phyloP scores from a whole-genome alignment of 192 early-diverging fungal genomes.

The Umbelopsis ramanniana region DNA sequence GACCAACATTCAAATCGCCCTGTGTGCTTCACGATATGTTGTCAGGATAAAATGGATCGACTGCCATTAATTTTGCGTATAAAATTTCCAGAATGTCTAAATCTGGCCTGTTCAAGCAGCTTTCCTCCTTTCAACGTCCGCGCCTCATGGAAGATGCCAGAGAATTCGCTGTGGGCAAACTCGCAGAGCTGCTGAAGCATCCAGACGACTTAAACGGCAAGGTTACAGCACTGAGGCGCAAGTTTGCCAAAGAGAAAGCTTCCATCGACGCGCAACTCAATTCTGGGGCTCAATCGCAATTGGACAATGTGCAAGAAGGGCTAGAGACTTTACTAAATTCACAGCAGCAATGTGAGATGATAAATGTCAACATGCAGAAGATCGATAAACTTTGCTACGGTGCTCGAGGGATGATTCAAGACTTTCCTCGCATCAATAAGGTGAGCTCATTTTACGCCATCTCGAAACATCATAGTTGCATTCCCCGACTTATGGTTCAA shows the following conservation, averaged over 20 bases:
- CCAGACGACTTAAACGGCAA: conserved; percentile 94
- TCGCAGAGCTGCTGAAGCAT: conserved; percentile 86
- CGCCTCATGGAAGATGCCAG: conserved; percentile 51
- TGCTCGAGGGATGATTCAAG: conserved; percentile 83
- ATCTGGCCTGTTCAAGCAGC: not conserved
- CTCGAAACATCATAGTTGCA: not conserved
- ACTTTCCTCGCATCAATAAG: conserved; percentile 91
- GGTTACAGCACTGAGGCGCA: conserved; percentile 76
- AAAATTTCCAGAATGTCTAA: no score
- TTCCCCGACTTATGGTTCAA: not conserved
- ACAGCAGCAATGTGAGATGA: conserved; percentile 61
- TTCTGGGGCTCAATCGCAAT: conserved; percentile 88
- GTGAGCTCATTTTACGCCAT: conserved; percentile 39
- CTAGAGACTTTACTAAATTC: conserved; percentile 76
- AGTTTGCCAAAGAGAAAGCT: conserved; percentile 87
- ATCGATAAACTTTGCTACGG: conserved; percentile 89
- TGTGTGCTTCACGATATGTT: no score
- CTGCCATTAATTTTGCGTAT: no score
- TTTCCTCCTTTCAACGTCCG: conserved; percentile 4
- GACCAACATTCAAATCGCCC: no score
- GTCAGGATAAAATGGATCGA: no score
- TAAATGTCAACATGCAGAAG: conserved; percentile 76
- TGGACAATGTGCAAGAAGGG: conserved; percentile 89
- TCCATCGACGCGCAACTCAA: conserved; percentile 96
- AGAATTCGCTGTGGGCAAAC: conserved; percentile 78